Evolutionary conservation across 805 yeast species (phyloP).

Genomic region (Phaffomyces antillensis): DNA sequence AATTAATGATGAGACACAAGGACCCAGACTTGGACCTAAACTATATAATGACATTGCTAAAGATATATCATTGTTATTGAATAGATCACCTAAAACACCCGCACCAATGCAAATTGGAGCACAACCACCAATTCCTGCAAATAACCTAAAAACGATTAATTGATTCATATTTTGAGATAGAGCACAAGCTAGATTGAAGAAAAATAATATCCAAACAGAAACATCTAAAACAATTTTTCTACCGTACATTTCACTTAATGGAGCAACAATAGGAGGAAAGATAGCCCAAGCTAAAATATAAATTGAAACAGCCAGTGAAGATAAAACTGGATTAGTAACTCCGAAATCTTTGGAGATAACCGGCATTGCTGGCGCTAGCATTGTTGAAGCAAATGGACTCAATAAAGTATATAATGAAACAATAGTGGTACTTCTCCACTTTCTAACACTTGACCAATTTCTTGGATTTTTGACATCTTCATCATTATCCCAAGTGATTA

Average conservation of each 20-base stretch:
- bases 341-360: constrained; percentile 39
- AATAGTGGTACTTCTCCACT: constrained; percentile 36
- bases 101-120: constrained; percentile 67
- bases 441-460: constrained; percentile 44
- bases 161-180: constrained; percentile 46
- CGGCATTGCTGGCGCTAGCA: constrained; percentile 53
- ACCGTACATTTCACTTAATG: constrained; percentile 55
- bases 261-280: constrained; percentile 55
- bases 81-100: constrained; percentile 59
- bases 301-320: constrained; percentile 46
- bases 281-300: constrained; percentile 61
- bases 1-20: constrained; percentile 50
- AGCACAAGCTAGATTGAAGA: constrained; percentile 54
- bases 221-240: constrained; percentile 43
- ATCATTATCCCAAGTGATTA: constrained; percentile 60
- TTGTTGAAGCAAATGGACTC: constrained; percentile 57
- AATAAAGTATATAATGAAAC: constrained; percentile 50
- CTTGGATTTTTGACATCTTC: constrained; percentile 59
- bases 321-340: constrained; percentile 32
- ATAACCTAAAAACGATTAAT: constrained; percentile 49
- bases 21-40: constrained; percentile 47
- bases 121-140: constrained; percentile 63
- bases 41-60: constrained; percentile 50
- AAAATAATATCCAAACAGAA: constrained; percentile 41
- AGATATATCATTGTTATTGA: constrained; percentile 42